Evolutionary conservation across 1,284 basidiomycete genomes (phyloP), one percentile per base, ranked within the genome.

Genomic region (Porogramme epimiltina): DNA sequence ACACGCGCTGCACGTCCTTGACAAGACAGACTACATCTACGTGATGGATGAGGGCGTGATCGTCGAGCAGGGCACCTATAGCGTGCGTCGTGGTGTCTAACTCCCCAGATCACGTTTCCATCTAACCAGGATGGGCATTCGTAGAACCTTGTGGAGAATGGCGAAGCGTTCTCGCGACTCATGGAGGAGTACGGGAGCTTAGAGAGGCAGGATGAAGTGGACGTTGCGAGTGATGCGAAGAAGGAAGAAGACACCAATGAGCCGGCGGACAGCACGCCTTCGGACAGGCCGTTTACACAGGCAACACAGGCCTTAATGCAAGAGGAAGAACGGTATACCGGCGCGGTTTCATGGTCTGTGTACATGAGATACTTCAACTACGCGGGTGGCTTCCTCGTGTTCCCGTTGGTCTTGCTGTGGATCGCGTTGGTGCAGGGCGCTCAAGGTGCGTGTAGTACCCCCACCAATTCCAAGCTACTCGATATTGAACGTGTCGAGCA

Each of bases 1-100:
- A 0, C 91, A 93, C 65, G 81, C 87, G 26, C 73, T 90, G 10
- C 81, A 84, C 59, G 81, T 90, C n/a, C 71, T 91, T 1, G 84
- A 85, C 52, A 80, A 80, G 64, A 75, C 77, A 2, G 81, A 82
- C 65, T 79, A 84, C 61, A 84, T 93, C 49, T 87, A 90, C 65
- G 80, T 86, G 33, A 79, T 91, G 67, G 89, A 92, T 25, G 78
- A 88, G 49, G 89, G 89, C 9, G 66, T 65, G 9, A 80, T 90
- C 26, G 81, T 71, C 15, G 87, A 89, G 66, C 71, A 79, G 60
- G 86, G 87, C 33, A 82, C 81, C 1, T 89, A 80, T 61, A 60
- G 77, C 50, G 82, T 81, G 58, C 23, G 70, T 51, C n/a, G n/a
- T n/a, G n/a, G n/a, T n/a, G n/a, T n/a, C n/a, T n/a, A 20, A 31